phyloP scores from a whole-genome alignment of 2,329 filamentous ascomycete genomes.

The Dendrostoma leiphaemia region DNA sequence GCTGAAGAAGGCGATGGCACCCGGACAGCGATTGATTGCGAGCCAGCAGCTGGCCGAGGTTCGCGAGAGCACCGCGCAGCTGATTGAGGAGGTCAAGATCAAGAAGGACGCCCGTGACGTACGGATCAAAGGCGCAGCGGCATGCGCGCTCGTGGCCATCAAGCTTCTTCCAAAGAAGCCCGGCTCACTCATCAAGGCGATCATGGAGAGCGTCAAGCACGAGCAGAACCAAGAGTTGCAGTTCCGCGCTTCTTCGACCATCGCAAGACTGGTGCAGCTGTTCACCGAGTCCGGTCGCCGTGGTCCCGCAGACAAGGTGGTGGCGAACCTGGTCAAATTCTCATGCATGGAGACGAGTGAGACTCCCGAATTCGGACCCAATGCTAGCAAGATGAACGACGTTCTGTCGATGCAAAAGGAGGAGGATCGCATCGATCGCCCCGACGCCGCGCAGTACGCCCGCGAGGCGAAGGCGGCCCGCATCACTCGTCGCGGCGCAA shows the following conservation, averaged over 20 bases:
- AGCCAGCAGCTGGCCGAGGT: conserved; percentile 77
- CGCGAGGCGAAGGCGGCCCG: conserved; percentile 84
- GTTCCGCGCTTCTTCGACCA: conserved; percentile 77
- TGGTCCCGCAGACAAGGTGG: conserved; percentile 91
- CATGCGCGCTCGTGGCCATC: conserved; percentile 86
- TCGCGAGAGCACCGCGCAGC: conserved; percentile 63
- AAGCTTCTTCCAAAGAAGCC: conserved; percentile 89
- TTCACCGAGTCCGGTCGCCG: conserved; percentile 78
- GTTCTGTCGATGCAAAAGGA: conserved; percentile 96
- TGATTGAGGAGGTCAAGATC: conserved; percentile 75
- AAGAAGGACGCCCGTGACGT: conserved; percentile 82
- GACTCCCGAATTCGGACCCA: conserved; percentile 89
- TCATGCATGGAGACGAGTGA: conserved; percentile 97
- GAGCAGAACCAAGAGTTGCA: conserved; percentile 92
- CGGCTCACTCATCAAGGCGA: conserved; percentile 85
- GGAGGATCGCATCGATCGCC: conserved; percentile 90
- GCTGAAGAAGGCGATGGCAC: conserved; percentile 83
- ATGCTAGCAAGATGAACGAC: conserved; percentile 72
- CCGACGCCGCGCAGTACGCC: conserved; percentile 87
- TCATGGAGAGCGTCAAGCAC: conserved; percentile 97
- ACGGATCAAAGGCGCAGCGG: conserved; percentile 81
- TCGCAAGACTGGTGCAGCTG: conserved; percentile 80
- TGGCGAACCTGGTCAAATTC: conserved; percentile 93
- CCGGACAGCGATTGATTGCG: conserved; percentile 82
- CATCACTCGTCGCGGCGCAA: conserved; percentile 88